Base-by-base conservation (phyloP, 345 rosid species). In the Geranium brycei region DNA sequence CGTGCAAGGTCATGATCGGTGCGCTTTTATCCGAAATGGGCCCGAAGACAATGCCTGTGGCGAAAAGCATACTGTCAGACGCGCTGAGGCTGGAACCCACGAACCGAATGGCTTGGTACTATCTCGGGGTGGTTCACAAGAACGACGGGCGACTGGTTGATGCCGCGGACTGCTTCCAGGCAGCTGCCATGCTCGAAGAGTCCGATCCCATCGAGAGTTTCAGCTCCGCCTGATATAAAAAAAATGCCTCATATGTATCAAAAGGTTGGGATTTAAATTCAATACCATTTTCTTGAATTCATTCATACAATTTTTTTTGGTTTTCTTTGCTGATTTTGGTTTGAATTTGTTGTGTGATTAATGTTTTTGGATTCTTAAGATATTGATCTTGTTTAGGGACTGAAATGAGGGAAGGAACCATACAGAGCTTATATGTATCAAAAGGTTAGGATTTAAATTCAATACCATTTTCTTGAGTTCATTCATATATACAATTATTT, bases 141-240 rank as follows among this genome's bases (percentile, higher is more conserved):
- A 76, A 75, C 18, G 91, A 86, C 64, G 97, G 98, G 51, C 95
- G 97, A 62, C 76, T 83, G 65, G 90, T 88, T 51, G 98, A 89
- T 75, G 97, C 97, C 10, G 73, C 78, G 13, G 97, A 92, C 69
- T 87, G 95, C 79, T 88, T 92, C 78, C 93, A 86, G 78, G 98
- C 98, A 51, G 93, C 98, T 59, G 82, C 90, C 35, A 86, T 92
- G 90, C 98, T 92, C 53, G 93, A 89, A 76, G 97, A 89, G 55
- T 84, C 91, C 2, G 90, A 92, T 74, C 97, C 97, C 4, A 71
- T 92, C 31, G 97, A 92, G 72, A 86, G 84, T 78, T 92, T 92
- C 78, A 78, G 81, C 72, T 81, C 95, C 59, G 32, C 84, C 66
- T 68, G 67, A 73, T 89, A 72, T 23, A 23, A 23, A 23, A 23